These are phyloP conservation scores for Castanea mollissima DNA, from an alignment of 306 rosid genomes.

Conservation along the genomic window DNA sequence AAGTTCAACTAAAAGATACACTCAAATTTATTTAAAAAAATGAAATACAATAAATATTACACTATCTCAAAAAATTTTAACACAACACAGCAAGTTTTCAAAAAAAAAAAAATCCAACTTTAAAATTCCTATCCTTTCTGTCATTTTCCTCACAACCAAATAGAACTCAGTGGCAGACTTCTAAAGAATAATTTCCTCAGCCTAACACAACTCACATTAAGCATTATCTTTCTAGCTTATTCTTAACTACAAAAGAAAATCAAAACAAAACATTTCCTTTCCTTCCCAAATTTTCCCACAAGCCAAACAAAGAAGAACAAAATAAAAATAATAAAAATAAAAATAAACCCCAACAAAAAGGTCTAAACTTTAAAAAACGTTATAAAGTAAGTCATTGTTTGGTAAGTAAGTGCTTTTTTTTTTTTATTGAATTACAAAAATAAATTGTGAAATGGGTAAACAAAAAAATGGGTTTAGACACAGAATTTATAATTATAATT, in stretches of 20 bases:
- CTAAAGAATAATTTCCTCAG: background rate
- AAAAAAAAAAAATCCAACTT: background rate
- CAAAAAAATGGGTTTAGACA: background rate
- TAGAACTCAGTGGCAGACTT: background rate
- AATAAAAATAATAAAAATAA: background rate
- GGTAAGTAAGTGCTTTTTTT: too few relatives aligned
- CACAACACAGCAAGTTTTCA: too few relatives aligned
- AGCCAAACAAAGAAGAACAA: background rate
- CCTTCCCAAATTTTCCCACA: background rate
- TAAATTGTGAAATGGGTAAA: background rate
- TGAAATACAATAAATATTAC: too few relatives aligned
- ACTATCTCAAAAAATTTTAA: too few relatives aligned
- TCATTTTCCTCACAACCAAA: background rate
- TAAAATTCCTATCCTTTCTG: background rate
- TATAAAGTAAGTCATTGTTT: background rate
- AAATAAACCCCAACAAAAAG: background rate
- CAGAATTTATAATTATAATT: background rate
- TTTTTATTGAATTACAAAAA: too few relatives aligned
- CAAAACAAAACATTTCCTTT: background rate
- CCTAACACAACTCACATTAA: background rate
- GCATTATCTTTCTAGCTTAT: background rate
- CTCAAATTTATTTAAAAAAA: too few relatives aligned
- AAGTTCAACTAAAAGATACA: too few relatives aligned
- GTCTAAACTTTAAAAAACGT: background rate
- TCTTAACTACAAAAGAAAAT: background rate